These are phyloP conservation scores for Paxillus involutus DNA, from an alignment of 768 basidiomycete species.

Conservation along the genomic window DNA sequence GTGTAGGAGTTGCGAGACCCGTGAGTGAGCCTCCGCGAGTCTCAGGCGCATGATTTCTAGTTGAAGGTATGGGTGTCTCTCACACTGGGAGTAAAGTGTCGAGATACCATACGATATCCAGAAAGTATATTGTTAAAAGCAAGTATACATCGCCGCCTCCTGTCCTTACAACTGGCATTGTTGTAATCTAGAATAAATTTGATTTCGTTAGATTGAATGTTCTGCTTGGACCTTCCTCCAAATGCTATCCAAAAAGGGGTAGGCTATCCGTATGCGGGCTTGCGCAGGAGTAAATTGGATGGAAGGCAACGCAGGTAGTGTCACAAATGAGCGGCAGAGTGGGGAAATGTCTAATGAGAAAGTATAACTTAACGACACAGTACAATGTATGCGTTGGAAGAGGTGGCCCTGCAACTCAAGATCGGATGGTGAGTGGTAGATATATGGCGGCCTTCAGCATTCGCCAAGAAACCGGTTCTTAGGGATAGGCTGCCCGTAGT, in stretches of 20 bases:
- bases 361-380: background rate
- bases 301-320: background rate
- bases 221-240: no score
- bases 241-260: no score
- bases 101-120: no score
- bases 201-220: background rate
- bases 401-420: background rate
- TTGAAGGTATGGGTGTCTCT: background rate
- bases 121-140: background rate
- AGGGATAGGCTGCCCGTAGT: conserved; percentile 47
- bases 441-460: conserved; percentile 30
- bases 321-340: background rate
- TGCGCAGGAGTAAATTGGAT: background rate
- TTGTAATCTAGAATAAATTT: background rate
- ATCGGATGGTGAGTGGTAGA: background rate
- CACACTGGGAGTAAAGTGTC: no score
- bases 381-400: no score
- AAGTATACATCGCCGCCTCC: background rate
- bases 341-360: background rate
- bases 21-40: conserved; percentile 3
- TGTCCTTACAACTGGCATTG: background rate
- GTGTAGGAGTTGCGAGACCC: conserved; percentile 3
- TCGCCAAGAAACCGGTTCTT: conserved; percentile 48
- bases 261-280: no score
- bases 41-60: background rate